These are phyloP conservation scores for Acanthamoeba triangularis DNA, from an alignment of 208 protist species.

Conservation along the genomic window DNA sequence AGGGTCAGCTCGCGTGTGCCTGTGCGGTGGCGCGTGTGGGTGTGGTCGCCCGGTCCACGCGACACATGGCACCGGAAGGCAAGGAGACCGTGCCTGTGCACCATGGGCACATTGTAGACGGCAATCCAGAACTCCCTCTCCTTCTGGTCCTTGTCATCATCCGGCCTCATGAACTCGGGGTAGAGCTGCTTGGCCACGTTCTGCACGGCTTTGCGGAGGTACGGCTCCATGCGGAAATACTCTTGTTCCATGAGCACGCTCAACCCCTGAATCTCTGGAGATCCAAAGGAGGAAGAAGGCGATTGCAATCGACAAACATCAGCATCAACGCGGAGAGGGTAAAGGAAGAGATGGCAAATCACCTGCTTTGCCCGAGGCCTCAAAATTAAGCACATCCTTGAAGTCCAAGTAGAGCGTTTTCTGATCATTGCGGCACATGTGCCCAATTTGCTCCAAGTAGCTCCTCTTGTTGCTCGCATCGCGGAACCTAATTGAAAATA, in stretches of 20 bases:
- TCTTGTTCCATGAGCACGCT: conserved; percentile 58
- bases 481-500: background rate
- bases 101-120: conserved; percentile 40
- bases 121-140: conserved; percentile 76
- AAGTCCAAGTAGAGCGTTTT: conserved; percentile 74
- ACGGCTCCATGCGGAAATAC: conserved; percentile 67
- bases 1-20: background rate
- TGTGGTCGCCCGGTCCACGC: too few relatives aligned
- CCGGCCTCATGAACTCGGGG: conserved; percentile 4
- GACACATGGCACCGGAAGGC: too few relatives aligned
- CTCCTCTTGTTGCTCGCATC: background rate
- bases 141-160: conserved; percentile 29
- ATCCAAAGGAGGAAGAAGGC: background rate
- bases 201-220: conserved; percentile 75
- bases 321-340: background rate
- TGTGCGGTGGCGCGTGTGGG: background rate
- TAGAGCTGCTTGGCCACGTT: conserved; percentile 69
- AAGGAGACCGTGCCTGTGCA: conserved; percentile 52
- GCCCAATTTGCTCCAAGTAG: conserved; percentile 66
- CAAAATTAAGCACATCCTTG: conserved; percentile 56
- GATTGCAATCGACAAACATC: background rate
- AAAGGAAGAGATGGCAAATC: background rate
- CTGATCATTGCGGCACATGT: conserved; percentile 26
- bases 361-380: conserved; percentile 40
- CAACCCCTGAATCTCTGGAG: conserved; percentile 30